Percentiles rank a stretch among this genome's conserved stretches.
Evolutionary conservation across 352 stramenopile genomes (phyloP).

Genomic region (Ochromonadaceae sp.): DNA sequence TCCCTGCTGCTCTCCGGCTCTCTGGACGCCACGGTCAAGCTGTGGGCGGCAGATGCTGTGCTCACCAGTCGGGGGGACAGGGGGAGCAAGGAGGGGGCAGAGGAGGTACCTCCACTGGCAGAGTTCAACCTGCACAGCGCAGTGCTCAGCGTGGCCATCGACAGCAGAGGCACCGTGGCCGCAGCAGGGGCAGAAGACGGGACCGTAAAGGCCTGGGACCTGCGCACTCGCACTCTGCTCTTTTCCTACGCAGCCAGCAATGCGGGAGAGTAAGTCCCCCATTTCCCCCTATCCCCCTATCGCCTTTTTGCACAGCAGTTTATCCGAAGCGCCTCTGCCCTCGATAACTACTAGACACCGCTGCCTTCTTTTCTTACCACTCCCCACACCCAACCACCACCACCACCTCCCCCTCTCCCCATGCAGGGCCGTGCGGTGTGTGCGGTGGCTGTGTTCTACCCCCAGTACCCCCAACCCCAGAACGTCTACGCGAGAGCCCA

Average conservation of each 20-base stretch:
- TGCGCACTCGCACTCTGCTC: background rate
- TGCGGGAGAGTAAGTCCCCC: no score
- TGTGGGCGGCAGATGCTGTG: slow-evolving; percentile 20
- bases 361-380: no score
- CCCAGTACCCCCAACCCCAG: no score
- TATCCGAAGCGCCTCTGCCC: no score
- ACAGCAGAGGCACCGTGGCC: slow-evolving; percentile 9
- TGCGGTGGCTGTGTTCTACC: no score
- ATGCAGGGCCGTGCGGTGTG: background rate
- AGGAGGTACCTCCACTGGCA: background rate
- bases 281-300: no score
- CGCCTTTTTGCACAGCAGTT: no score
- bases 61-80: background rate
- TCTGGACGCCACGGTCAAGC: slow-evolving; percentile 36
- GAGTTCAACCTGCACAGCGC: slow-evolving; percentile 30
- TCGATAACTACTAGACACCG: no score
- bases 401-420: background rate
- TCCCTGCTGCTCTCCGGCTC: slow-evolving; percentile 18
- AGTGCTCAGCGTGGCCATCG: slow-evolving; percentile 23
- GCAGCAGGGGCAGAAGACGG: slow-evolving; percentile 32
- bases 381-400: no score
- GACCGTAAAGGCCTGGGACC: slow-evolving; percentile 29
- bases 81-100: no score
- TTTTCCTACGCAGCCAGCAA: background rate
- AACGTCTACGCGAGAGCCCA: no score